Conservation (phyloP, 441 rosid species). For the Viola pubescens region DNA sequence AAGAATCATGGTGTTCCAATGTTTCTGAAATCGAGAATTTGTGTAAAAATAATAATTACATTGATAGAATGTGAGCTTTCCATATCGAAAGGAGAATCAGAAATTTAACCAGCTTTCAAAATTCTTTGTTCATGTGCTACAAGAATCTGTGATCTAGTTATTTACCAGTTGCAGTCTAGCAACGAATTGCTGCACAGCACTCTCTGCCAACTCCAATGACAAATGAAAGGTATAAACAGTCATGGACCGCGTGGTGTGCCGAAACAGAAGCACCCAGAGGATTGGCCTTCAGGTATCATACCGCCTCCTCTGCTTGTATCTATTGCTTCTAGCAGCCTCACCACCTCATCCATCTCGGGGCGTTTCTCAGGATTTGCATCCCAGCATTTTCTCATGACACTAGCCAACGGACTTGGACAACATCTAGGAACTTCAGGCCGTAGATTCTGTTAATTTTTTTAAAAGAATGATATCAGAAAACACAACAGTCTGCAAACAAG, state of each 20-base stretch:
- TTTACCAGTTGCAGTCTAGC: too few species aligned
- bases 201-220: too few species aligned
- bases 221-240: background rate
- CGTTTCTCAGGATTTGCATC: slow-evolving; percentile 62
- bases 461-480: background rate
- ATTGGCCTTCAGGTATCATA: slow-evolving; percentile 77
- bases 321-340: slow-evolving; percentile 59
- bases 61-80: slow-evolving; percentile 6
- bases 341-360: slow-evolving; percentile 80
- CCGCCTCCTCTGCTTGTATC: slow-evolving; percentile 86
- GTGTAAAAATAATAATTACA: slow-evolving; percentile 2
- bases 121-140: background rate
- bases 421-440: slow-evolving; percentile 85
- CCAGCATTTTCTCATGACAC: slow-evolving; percentile 75
- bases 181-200: background rate
- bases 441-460: slow-evolving; percentile 35
- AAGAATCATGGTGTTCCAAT: background rate
- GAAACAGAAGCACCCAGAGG: slow-evolving; percentile 61
- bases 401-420: slow-evolving; percentile 56
- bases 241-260: slow-evolving; percentile 62
- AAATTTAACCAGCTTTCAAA: background rate
- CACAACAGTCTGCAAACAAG: background rate
- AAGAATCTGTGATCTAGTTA: background rate
- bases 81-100: background rate
- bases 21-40: slow-evolving; percentile 4